Base-by-base conservation (phyloP, 495 filamentous ascomycete species). In the Mytilinidion resinicola region DNA sequence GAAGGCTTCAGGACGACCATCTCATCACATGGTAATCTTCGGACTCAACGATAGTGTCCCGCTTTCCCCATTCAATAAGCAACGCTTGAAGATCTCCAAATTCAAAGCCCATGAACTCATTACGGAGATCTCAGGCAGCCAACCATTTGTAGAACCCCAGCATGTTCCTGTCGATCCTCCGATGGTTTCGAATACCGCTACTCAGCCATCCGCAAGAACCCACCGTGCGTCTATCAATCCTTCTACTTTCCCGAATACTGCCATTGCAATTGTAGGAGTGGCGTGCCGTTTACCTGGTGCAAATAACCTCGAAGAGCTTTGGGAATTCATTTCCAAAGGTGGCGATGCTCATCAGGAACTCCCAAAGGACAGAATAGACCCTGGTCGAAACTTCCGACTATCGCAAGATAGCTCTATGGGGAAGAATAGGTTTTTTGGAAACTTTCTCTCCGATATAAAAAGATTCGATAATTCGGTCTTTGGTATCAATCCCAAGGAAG, bases 261-360 rank as follows among this genome's bases (percentile, higher is more conserved):
- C 84, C 4, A 84, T 85, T 56, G 83, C 82, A 14, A 74, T 86
- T 37, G 69, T 85, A 57, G 82, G 83, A 38, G 77, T 85, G 73
- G 75, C 76, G 17, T 83, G 80, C 58, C 77, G 80, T 30, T 81
- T 86, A 58, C 82, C 84, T n/a, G 83, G 77, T 5, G 76, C 77
- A 50, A 75, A 78, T 25, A 76, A 64, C 58, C 74, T 78, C 14
- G 75, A 77, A 41, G 75, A 74, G 48, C 76, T 87, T 51, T 87
- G 83, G 82, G 67, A 84, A n/a, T n/a, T n/a, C n/a, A n/a, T n/a
- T n/a, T n/a, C n/a, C n/a, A n/a, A n/a, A n/a, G n/a, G n/a, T n/a
- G n/a, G n/a, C n/a, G 36, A 73, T 86, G 60, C 59, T 83, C 19
- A 20, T 30, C 43, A 11, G 3, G 35, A 17, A 33, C n/a, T 20